phyloP scores from a whole-genome alignment of 257 asterid genomes.

The Solanum dulcamara region DNA sequence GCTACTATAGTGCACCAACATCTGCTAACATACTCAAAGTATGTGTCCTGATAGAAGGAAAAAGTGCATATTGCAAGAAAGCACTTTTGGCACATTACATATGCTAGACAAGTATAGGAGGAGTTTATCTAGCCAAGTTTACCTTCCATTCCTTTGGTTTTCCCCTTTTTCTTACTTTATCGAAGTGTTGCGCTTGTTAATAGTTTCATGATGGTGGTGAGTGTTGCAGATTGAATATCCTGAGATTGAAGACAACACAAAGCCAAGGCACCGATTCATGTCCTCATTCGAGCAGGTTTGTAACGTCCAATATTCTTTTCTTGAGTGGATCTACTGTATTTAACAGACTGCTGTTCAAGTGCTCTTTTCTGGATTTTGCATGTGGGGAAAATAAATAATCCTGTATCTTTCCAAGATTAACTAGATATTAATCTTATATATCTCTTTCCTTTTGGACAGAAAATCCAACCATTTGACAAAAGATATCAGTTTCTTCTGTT shows the following conservation, averaged over 20 bases:
- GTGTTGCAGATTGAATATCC: constrained; percentile 88
- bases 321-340: neutral
- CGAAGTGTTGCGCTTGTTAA: neutral
- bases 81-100: neutral
- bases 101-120: neutral
- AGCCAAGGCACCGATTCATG: constrained; percentile 98
- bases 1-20: neutral
- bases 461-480: constrained; percentile 70
- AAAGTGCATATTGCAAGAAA: neutral
- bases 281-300: constrained; percentile 95
- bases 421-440: neutral
- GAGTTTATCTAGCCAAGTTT: neutral
- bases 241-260: constrained; percentile 89
- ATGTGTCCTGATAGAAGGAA: neutral
- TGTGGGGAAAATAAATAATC: neutral
- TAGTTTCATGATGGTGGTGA: neutral
- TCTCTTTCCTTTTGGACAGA: constrained; percentile 31
- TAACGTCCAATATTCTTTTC: neutral
- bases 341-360: neutral
- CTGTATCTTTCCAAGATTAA: neutral
- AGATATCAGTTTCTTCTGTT: constrained; percentile 79
- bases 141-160: neutral
- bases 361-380: neutral
- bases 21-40: neutral
- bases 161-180: neutral